Evolutionary conservation across 2,329 filamentous ascomycete genomes (phyloP).

Genomic region (Eutypella sp.): DNA sequence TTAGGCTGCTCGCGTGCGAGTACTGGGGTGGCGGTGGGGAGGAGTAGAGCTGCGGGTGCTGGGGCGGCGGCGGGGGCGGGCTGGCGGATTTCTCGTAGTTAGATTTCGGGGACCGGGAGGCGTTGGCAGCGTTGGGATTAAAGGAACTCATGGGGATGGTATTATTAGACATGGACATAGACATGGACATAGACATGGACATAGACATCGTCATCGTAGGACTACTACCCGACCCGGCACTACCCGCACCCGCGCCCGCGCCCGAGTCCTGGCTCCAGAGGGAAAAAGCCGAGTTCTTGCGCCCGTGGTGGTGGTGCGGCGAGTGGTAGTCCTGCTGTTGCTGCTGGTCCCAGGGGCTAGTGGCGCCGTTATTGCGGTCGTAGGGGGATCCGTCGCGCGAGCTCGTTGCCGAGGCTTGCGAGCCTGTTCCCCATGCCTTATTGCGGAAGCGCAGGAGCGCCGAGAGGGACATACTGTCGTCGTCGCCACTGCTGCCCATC

Average conservation of each 20-base stretch:
- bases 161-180: constrained; percentile 30
- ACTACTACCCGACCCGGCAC: too few relatives aligned
- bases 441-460: constrained; percentile 68
- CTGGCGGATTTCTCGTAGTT: constrained; percentile 7
- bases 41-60: constrained; percentile 19
- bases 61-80: constrained; percentile 3
- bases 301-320: constrained; percentile 34
- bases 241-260: constrained; percentile 42
- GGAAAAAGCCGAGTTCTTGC: constrained; percentile 48
- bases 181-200: constrained; percentile 38
- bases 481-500: constrained; percentile 57
- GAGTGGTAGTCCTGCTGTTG: too few relatives aligned
- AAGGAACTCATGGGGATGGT: constrained; percentile 10
- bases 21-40: constrained; percentile 16
- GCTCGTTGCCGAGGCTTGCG: constrained; percentile 65
- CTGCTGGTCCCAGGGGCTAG: constrained; percentile 37
- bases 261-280: constrained; percentile 41
- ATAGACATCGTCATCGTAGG: constrained; percentile 46
- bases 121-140: too few relatives aligned
- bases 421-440: constrained; percentile 77
- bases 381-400: constrained; percentile 36
- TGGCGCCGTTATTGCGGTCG: constrained; percentile 40
- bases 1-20: constrained; percentile 19
- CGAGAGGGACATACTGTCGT: constrained; percentile 68
- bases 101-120: too few relatives aligned